Percentiles rank a stretch among this genome's conserved stretches.
Conservation (phyloP, 2,329 filamentous ascomycete species). For the Coniella lustricola region DNA sequence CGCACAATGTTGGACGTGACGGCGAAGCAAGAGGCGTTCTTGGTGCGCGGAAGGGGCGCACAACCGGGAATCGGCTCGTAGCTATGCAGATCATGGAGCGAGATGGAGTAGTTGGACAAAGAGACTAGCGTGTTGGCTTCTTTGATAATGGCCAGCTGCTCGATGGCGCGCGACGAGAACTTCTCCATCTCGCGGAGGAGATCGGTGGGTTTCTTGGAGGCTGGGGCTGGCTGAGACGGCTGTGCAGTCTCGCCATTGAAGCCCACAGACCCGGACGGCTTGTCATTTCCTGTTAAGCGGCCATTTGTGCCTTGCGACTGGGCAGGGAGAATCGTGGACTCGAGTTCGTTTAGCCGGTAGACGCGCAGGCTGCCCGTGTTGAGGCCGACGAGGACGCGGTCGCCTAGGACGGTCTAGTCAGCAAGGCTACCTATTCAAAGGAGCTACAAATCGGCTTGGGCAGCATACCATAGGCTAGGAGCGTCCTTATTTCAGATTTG, state of each 20-base stretch:
- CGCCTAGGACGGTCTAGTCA: conserved; percentile 45
- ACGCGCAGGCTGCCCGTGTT: conserved; percentile 84
- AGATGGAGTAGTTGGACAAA: conserved; percentile 82
- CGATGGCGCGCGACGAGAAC: conserved; percentile 83
- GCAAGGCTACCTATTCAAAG: not conserved
- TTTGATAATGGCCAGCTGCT: conserved; percentile 92
- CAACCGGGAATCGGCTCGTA: conserved; percentile 61
- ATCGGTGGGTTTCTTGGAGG: conserved; percentile 54
- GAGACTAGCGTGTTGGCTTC: conserved; percentile 89
- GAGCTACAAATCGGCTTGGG: not conserved
- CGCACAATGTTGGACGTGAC: conserved; percentile 94
- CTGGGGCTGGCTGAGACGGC: conserved; percentile 22
- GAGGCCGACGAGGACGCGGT: conserved; percentile 84
- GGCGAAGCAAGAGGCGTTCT: conserved; percentile 83
- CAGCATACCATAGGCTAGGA: conserved; percentile 73
- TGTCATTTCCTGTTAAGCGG: conserved; percentile 17
- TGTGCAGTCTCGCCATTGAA: conserved; percentile 1
- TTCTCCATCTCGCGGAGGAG: conserved; percentile 87
- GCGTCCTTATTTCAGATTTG: conserved; percentile 95
- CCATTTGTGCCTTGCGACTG: conserved; percentile 34
- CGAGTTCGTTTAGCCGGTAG: conserved; percentile 76
- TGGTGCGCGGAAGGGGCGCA: conserved; percentile 64
- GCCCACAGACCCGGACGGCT: conserved; percentile 10
- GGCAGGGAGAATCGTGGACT: conserved; percentile 27
- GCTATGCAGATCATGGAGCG: conserved; percentile 79